Base-by-base conservation (phyloP, 116 monocot genomes). In the Papilionanthe hybrid region DNA sequence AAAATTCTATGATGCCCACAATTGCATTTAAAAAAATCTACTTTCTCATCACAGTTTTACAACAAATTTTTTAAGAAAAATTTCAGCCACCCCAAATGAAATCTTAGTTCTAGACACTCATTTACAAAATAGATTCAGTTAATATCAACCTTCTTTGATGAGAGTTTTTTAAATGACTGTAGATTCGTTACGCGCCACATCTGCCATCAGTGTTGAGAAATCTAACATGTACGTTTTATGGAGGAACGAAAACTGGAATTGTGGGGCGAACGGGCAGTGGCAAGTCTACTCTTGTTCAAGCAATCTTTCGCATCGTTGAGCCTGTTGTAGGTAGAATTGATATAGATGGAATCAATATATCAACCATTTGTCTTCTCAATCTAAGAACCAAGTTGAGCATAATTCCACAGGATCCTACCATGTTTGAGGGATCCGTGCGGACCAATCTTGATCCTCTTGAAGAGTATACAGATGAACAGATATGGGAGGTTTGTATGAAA, bases 161-260 rank as follows among this genome's bases (percentile, higher is more conserved):
- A 45, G 1, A 8, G 45, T 45, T 45, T 5, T 7, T 45, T 45
- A 45, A 45, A 45, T 45, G 45, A 45, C 7, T 45, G 20, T 81
- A 93, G 93, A 85, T 93, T 80, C 78, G 89, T 32, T 91, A 94
- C 58, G 91, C 88, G 9, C 88, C 89, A 17, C 89, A 90, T 41
- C 56, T 94, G 85, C 94, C 94, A 15, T 85, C 88, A 56, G 91
- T 94, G 10, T 82, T 94, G 45, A 91, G 76, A 78, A 90, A 89
- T 42, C 72, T 94, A 23, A 90, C 88, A 7, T 91, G 91, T 80
- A 90, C 63, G 1, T 90, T 90, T 57, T 68, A 77, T 23, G 88
- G 90, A 73, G 84, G 88, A 1, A 79, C n/a, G 85, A 90, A 85
- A 45, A 87, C 87, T 50, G 90, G 90, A 53, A 90, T 90, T 71